Evolutionary conservation across 495 filamentous ascomycete species (phyloP).

Genomic region (Podospora comata): DNA sequence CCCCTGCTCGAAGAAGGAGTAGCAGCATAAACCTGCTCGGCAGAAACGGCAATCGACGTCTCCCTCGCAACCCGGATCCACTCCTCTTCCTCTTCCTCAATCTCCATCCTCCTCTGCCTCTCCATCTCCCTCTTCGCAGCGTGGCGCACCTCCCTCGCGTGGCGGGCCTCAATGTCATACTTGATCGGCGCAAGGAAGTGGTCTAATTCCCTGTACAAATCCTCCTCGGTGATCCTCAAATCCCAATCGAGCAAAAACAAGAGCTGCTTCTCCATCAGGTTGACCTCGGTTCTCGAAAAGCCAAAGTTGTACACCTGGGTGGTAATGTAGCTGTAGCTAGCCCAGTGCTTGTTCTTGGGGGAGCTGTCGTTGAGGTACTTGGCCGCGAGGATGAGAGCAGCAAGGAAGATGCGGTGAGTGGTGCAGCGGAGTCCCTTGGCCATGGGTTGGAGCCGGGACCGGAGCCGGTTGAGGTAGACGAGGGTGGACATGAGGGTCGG

Average conservation of each 20-base stretch:
- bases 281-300: slow-evolving; percentile 91
- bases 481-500: slow-evolving; percentile 95
- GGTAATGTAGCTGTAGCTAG: slow-evolving; percentile 74
- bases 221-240: slow-evolving; percentile 73
- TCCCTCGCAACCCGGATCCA: slow-evolving; percentile 21
- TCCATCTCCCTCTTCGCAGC: slow-evolving; percentile 40
- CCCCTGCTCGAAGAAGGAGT: slow-evolving; percentile 37
- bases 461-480: slow-evolving; percentile 85
- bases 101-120: slow-evolving; percentile 25
- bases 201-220: slow-evolving; percentile 84
- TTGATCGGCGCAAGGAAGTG: slow-evolving; percentile 85
- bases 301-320: slow-evolving; percentile 72
- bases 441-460: slow-evolving; percentile 79
- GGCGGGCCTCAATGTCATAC: slow-evolving; percentile 37
- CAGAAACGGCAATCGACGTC: background rate
- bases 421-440: slow-evolving; percentile 98
- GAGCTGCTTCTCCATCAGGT: slow-evolving; percentile 97
- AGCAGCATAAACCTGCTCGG: slow-evolving; percentile 18
- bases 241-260: slow-evolving; percentile 94
- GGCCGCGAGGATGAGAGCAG: slow-evolving; percentile 84
- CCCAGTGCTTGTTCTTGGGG: slow-evolving; percentile 99
- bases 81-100: slow-evolving; percentile 23
- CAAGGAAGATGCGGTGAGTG: slow-evolving; percentile 95
- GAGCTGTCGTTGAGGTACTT: slow-evolving; percentile 98
- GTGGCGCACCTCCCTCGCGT: slow-evolving; percentile 42